Conservation (phyloP, 768 basidiomycete genomes). For the Lactarius quietus region DNA sequence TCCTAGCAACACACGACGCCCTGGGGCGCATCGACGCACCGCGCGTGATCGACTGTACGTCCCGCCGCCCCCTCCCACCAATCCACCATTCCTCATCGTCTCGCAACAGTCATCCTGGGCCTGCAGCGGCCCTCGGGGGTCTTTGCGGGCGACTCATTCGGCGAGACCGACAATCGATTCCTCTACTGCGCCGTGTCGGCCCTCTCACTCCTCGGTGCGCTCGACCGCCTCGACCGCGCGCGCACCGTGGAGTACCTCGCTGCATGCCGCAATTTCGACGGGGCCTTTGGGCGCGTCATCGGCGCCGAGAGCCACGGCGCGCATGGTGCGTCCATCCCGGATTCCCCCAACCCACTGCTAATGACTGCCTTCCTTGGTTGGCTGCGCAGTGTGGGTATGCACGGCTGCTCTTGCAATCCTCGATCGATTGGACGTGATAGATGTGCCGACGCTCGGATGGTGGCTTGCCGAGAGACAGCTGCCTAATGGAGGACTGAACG, state of each 20-base stretch:
- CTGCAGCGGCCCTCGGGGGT: conserved; percentile 84
- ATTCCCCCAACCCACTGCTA: neutral
- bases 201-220: conserved; percentile 72
- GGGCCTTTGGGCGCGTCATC: conserved; percentile 79
- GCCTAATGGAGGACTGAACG: conserved; percentile 91
- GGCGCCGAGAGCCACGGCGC: conserved; percentile 94
- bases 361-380: too few relatives aligned
- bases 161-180: conserved; percentile 93
- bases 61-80: neutral
- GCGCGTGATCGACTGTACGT: conserved; percentile 71
- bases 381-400: conserved; percentile 81
- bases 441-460: conserved; percentile 78
- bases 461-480: conserved; percentile 95
- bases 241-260: conserved; percentile 68
- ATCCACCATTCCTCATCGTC: neutral
- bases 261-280: conserved; percentile 89
- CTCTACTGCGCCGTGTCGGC: conserved; percentile 82
- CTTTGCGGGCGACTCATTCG: conserved; percentile 87
- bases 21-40: conserved; percentile 65
- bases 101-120: conserved; percentile 67
- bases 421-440: conserved; percentile 74
- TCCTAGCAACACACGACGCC: conserved; percentile 81
- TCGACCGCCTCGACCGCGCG: conserved; percentile 64
- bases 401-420: conserved; percentile 84
- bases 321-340: conserved; percentile 54